These are phyloP conservation scores for Inonotus obliquus DNA, from an alignment of 1,284 basidiomycete genomes.

Conservation along the genomic window DNA sequence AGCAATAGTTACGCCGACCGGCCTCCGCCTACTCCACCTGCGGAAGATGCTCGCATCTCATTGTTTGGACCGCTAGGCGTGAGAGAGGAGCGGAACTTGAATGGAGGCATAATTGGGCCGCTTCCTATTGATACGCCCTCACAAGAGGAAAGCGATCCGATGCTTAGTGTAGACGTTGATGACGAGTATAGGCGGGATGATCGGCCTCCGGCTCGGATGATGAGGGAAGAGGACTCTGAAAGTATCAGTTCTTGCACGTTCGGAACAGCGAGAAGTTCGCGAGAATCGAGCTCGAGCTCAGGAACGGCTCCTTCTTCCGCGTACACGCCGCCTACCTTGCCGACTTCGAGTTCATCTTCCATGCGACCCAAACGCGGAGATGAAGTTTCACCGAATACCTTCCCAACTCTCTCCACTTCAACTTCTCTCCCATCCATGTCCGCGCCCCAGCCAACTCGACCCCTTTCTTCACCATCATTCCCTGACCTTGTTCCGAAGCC, in stretches of 20 bases:
- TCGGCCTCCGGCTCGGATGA: not conserved
- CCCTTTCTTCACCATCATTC: not conserved
- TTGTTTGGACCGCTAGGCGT: conserved; percentile 5
- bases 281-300: conserved; percentile 2
- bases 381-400: not conserved
- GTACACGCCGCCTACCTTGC: not conserved
- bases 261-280: not conserved
- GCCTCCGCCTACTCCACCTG: conserved; percentile 19
- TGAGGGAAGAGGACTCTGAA: not conserved
- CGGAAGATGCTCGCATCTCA: conserved; percentile 9
- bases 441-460: not conserved
- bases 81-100: conserved; percentile 9
- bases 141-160: conserved; percentile 15
- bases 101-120: conserved; percentile 14
- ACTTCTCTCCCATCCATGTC: conserved; percentile 11
- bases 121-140: conserved; percentile 11
- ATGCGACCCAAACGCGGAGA: not conserved
- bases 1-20: conserved; percentile 17
- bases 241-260: not conserved
- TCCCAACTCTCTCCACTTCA: conserved; percentile 2
- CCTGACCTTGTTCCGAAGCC: conserved; percentile 2
- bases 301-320: not conserved
- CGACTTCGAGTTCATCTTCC: conserved; percentile 1
- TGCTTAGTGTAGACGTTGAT: conserved; percentile 11
- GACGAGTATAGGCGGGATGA: conserved; percentile 4